These are phyloP conservation scores for Raddia guianensis DNA, from an alignment of 176 grass and related monocot genomes.

Conservation along the genomic window DNA sequence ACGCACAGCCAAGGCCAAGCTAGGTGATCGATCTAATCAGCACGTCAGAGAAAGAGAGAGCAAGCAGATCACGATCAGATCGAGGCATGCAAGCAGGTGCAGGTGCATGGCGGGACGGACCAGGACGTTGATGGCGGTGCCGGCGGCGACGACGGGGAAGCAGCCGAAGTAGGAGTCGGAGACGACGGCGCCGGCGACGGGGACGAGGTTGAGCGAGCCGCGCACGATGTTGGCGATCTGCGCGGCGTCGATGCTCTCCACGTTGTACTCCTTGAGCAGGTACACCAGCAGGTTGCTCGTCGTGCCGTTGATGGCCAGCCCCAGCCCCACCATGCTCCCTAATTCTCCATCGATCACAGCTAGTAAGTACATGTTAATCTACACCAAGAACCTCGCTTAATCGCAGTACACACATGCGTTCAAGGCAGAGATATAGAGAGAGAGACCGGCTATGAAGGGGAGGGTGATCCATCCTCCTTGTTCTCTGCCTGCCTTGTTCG, in stretches of 20 bases:
- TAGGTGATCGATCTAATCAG: no score
- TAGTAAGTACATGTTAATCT: no score
- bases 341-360: neutral
- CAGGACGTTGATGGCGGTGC: slow-evolving; percentile 19
- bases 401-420: no score
- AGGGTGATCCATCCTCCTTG: slow-evolving; percentile 27
- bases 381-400: no score
- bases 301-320: slow-evolving; percentile 25
- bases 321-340: slow-evolving; percentile 24
- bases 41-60: neutral
- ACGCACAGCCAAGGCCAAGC: no score
- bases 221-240: slow-evolving; percentile 19
- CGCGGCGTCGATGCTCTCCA: slow-evolving; percentile 35
- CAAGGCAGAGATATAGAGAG: neutral
- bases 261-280: slow-evolving; percentile 22
- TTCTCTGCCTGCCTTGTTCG: neutral
- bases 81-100: no score
- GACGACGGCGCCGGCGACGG: slow-evolving; percentile 28
- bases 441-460: slow-evolving; percentile 22
- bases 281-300: slow-evolving; percentile 23
- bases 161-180: slow-evolving; percentile 34
- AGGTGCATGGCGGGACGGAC: neutral
- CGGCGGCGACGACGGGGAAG: slow-evolving; percentile 24
- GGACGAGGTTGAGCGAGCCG: slow-evolving; percentile 12
- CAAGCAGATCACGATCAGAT: no score